Evolutionary conservation across 2,329 filamentous ascomycete species (phyloP).

Genomic region (Fusarium irregulare): DNA sequence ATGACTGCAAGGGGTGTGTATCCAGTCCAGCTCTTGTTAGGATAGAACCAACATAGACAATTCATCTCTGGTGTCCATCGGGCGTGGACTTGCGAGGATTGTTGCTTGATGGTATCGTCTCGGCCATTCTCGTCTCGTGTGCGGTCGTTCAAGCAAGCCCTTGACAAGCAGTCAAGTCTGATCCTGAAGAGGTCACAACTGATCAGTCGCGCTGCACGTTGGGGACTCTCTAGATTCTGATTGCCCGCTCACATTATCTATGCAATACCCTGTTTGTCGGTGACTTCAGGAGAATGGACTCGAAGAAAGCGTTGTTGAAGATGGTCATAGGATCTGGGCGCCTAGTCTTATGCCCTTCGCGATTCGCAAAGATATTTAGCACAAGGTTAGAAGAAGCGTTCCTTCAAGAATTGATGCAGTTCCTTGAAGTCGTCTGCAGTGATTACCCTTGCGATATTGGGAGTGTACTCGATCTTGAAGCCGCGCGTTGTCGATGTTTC

Average conservation of each 20-base stretch:
- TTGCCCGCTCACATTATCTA: accelerated
- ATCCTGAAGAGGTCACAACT: not conserved
- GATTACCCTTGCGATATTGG: accelerated
- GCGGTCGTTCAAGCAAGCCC: not conserved
- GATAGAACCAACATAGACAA: accelerated
- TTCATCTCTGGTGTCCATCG: too few species aligned
- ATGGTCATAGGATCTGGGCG: not conserved
- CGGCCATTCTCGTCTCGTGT: not conserved
- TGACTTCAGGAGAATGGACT: too few species aligned
- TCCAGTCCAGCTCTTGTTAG: too few species aligned
- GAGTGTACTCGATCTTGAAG: too few species aligned
- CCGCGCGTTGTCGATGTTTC: too few species aligned
- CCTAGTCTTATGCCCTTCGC: accelerated
- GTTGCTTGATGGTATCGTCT: too few species aligned
- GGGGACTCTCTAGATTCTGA: accelerated
- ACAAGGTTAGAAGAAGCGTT: accelerated
- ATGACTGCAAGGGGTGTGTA: too few species aligned
- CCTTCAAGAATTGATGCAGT: accelerated
- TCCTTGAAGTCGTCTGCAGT: too few species aligned
- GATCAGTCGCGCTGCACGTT: not conserved
- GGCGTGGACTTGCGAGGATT: too few species aligned
- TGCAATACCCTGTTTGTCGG: too few species aligned
- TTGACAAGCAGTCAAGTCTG: not conserved
- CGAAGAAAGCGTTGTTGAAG: too few species aligned
- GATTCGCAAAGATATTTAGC: not conserved